Evolutionary conservation across 495 filamentous ascomycete genomes (phyloP).

Genomic region (Xylaria longipes): DNA sequence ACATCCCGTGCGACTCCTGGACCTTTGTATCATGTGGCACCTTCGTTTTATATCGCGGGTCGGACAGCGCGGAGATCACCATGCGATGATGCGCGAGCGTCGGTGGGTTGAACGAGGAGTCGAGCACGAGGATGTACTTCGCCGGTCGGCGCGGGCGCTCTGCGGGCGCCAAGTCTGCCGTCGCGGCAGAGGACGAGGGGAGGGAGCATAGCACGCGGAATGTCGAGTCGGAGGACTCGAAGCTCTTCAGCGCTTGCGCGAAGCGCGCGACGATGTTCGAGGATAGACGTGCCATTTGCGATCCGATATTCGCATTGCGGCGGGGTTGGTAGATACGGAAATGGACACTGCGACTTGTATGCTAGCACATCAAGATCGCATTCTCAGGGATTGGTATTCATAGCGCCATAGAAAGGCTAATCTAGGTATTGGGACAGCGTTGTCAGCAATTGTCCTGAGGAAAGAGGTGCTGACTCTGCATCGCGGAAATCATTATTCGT

Average conservation of each 20-base stretch:
- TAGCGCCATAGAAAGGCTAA: not conserved
- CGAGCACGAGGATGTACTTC: conserved; percentile 74
- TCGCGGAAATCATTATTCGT: not conserved
- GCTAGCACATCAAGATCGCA: conserved; percentile 6
- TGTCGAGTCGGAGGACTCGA: conserved; percentile 59
- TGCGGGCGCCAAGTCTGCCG: conserved; percentile 24
- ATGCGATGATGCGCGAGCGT: conserved; percentile 83
- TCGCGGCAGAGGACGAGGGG: conserved; percentile 36
- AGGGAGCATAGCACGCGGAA: conserved; percentile 68
- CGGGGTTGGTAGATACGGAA: not conserved
- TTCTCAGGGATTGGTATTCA: not conserved
- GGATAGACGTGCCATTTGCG: conserved; percentile 35
- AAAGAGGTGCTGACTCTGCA: not conserved
- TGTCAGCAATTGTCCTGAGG: not conserved
- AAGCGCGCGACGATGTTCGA: conserved; percentile 47
- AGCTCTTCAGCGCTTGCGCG: conserved; percentile 60
- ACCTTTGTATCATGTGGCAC: conserved; percentile 45
- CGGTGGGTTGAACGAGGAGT: conserved; percentile 96
- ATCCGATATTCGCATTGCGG: conserved; percentile 19
- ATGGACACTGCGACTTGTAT: not conserved
- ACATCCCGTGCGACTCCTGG: not conserved
- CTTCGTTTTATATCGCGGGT: conserved; percentile 37
- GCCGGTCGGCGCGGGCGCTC: conserved; percentile 37
- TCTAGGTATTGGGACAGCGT: not conserved
- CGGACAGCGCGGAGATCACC: conserved; percentile 67